Conservation (phyloP, 441 rosid species). For the Dalechampia spathulata region DNA sequence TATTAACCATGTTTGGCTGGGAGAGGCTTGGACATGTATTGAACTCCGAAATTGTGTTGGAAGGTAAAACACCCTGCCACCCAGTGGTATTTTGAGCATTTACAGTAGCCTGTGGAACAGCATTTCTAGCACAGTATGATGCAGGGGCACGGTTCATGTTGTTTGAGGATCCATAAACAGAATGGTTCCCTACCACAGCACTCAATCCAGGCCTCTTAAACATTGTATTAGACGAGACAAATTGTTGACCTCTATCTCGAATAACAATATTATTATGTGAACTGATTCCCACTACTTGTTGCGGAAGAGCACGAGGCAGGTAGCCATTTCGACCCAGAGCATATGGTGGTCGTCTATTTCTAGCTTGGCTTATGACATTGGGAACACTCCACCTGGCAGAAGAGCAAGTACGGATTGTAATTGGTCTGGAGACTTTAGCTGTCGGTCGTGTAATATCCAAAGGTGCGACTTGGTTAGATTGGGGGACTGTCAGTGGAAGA, state of each 20-base stretch:
- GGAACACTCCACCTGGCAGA: slow-evolving; percentile 22
- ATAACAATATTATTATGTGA: slow-evolving; percentile 20
- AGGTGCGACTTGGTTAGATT: slow-evolving; percentile 20
- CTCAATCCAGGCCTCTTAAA: slow-evolving; percentile 22
- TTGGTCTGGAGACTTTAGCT: slow-evolving; percentile 14
- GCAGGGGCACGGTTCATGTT: slow-evolving; percentile 18
- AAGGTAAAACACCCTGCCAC: slow-evolving; percentile 17
- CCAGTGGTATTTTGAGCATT: slow-evolving; percentile 15
- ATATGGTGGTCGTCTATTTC: slow-evolving; percentile 12
- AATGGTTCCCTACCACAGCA: slow-evolving; percentile 10
- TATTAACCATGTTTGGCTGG: slow-evolving; percentile 12
- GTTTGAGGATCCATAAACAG: slow-evolving; percentile 22
- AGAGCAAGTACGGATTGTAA: slow-evolving; percentile 32
- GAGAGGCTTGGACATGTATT: slow-evolving; percentile 12
- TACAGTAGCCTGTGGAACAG: slow-evolving; percentile 18
- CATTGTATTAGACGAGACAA: slow-evolving; percentile 19
- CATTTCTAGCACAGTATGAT: slow-evolving; percentile 15
- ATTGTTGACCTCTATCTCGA: slow-evolving; percentile 28
- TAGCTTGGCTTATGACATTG: slow-evolving; percentile 20
- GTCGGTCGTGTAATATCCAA: slow-evolving; percentile 8
- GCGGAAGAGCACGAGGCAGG: slow-evolving; percentile 14
- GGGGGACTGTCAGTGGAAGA: slow-evolving; percentile 18
- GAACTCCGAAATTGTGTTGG: slow-evolving; percentile 16
- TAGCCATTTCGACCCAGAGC: slow-evolving; percentile 18
- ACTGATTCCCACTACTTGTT: slow-evolving; percentile 24